Conservation (phyloP, 2,329 filamentous ascomycete genomes). For the Eutypa lata region DNA sequence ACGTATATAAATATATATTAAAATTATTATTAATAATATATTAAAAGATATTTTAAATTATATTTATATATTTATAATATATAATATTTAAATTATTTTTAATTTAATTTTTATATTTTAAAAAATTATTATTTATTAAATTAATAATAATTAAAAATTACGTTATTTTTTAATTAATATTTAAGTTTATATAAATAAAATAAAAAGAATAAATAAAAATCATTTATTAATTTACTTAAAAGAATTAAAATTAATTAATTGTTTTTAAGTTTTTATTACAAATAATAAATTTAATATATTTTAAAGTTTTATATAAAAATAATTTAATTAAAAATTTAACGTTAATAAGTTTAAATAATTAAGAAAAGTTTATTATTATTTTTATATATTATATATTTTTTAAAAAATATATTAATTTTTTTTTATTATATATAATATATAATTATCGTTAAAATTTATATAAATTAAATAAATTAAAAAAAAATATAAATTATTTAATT, state of each 20-base stretch:
- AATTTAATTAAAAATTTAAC: too few relatives aligned
- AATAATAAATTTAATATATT: too few relatives aligned
- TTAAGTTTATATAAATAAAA: too few relatives aligned
- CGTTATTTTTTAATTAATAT: too few relatives aligned
- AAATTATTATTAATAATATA: background rate
- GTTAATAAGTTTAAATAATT: too few relatives aligned
- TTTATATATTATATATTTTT: too few relatives aligned
- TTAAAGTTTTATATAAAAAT: too few relatives aligned
- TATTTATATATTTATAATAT: background rate
- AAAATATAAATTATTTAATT: background rate
- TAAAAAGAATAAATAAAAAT: background rate
- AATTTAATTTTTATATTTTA: too few relatives aligned
- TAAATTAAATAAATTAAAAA: background rate
- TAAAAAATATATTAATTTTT: background rate
- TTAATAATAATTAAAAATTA: too few relatives aligned
- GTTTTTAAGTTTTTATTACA: too few relatives aligned
- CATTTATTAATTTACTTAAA: background rate
- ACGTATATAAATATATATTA: background rate
- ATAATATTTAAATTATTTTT: background rate
- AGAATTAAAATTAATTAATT: background rate
- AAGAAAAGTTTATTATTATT: too few relatives aligned
- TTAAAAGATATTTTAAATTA: background rate
- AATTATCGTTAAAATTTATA: background rate
- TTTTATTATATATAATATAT: background rate
- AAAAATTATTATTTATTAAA: too few relatives aligned